A percentile compares a stretch with the other conserved stretches of the same genome.
Evolutionary conservation across 2,329 filamentous ascomycete genomes (phyloP).

Genomic region (Spiromastix sp.): DNA sequence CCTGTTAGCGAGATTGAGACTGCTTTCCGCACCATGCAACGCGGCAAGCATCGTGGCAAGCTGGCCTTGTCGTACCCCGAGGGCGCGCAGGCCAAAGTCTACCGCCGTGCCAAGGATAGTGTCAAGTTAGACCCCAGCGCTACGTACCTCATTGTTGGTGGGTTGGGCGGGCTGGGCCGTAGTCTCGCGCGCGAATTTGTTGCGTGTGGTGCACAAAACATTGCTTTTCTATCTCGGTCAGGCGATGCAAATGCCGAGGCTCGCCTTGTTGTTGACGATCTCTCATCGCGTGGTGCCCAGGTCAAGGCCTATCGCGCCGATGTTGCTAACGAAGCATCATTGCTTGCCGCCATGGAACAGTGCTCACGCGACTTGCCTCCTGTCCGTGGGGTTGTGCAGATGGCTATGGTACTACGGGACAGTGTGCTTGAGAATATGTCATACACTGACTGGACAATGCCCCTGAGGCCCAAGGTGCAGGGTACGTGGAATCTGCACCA

Average conservation of each 20-base stretch:
- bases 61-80: conserved; percentile 17
- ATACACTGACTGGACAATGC: conserved; percentile 26
- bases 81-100: neutral
- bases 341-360: conserved; percentile 9
- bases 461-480: conserved; percentile 30
- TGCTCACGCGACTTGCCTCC: conserved; percentile 13
- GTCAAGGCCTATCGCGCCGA: conserved; percentile 16
- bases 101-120: neutral
- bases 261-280: conserved; percentile 7
- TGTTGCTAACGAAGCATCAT: conserved; percentile 8
- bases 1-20: conserved; percentile 14
- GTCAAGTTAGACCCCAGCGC: neutral
- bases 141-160: conserved; percentile 4
- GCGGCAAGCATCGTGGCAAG: conserved; percentile 27
- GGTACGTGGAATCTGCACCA: conserved; percentile 28
- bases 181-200: conserved; percentile 15
- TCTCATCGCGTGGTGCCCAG: conserved; percentile 4
- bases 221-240: conserved; percentile 20
- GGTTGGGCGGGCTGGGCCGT: conserved; percentile 15
- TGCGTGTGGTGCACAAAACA: conserved; percentile 15
- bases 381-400: conserved; percentile 23
- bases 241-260: conserved; percentile 11
- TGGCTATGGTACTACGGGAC: conserved; percentile 21
- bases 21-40: conserved; percentile 21
- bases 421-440: conserved; percentile 30